phyloP scores from a whole-genome alignment of 352 stramenopile species.

The Pythium pyrilobum region DNA sequence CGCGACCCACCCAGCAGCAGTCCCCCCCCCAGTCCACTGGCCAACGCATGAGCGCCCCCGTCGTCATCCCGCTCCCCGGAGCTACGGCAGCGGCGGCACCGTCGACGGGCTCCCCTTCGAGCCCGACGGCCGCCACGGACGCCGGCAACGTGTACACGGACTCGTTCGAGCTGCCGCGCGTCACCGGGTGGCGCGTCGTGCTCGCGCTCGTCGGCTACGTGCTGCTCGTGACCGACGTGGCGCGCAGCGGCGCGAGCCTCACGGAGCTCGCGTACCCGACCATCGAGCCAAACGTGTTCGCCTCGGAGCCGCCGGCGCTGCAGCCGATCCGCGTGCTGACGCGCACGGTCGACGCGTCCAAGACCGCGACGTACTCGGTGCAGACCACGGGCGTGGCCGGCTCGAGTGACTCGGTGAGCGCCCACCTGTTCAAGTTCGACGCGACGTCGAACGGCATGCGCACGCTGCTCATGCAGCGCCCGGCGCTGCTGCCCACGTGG shows the following conservation, averaged over 20 bases:
- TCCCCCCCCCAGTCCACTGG: no score
- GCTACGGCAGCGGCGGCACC: no score
- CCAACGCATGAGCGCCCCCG: background rate
- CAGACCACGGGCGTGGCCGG: background rate
- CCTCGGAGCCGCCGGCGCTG: conserved; percentile 5
- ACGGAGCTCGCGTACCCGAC: conserved; percentile 15
- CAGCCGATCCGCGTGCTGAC: conserved; percentile 7
- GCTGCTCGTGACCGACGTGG: conserved; percentile 20
- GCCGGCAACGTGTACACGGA: conserved; percentile 8
- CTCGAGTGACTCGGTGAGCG: conserved; percentile 1
- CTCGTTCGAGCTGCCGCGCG: conserved; percentile 13
- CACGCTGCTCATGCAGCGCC: conserved; percentile 12
- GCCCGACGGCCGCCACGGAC: background rate
- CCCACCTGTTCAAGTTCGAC: conserved; percentile 17
- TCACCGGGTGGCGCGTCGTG: conserved; percentile 10
- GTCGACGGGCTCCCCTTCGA: background rate
- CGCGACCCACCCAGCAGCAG: no score
- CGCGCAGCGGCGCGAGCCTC: conserved; percentile 17
- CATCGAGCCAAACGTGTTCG: conserved; percentile 25
- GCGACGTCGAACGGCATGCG: conserved; percentile 21
- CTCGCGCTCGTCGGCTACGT: conserved; percentile 17
- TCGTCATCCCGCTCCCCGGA: no score
- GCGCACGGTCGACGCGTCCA: background rate
- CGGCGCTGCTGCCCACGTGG: conserved; percentile 7
- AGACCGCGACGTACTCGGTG: background rate